Evolutionary conservation across 2,329 filamentous ascomycete species (phyloP).

Genomic region (Botryotinia convoluta): DNA sequence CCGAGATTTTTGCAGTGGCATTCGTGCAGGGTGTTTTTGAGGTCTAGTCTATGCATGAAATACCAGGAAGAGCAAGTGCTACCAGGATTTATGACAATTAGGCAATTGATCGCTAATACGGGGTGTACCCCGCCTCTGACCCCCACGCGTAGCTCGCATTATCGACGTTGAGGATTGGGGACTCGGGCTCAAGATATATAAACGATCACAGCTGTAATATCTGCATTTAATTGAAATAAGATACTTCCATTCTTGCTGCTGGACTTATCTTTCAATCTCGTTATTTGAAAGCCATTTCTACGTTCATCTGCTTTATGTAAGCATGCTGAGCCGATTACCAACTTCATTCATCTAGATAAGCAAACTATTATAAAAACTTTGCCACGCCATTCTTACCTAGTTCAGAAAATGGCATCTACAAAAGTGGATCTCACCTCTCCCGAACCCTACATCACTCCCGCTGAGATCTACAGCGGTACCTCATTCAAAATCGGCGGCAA

Average conservation of each 20-base stretch:
- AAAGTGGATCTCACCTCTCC: not conserved
- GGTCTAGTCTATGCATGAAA: not conserved
- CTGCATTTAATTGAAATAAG: not conserved
- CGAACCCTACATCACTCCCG: slow-evolving; percentile 18
- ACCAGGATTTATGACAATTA: not conserved
- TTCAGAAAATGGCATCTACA: slow-evolving; percentile 10
- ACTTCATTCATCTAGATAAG: not conserved
- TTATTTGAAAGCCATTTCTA: not conserved
- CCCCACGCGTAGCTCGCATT: not conserved
- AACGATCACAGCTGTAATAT: not conserved
- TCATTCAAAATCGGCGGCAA: not conserved
- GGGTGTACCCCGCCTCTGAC: not conserved
- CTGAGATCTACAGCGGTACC: slow-evolving; percentile 17
- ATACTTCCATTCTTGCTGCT: not conserved
- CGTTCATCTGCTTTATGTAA: no score
- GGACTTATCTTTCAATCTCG: not conserved
- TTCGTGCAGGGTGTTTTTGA: not conserved
- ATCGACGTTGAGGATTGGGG: not conserved
- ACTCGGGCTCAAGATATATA: not conserved
- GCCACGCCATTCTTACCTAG: not conserved
- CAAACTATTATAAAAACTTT: not conserved
- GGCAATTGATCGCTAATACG: slow-evolving; percentile 3
- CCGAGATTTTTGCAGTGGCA: not conserved
- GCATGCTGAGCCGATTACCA: not conserved
- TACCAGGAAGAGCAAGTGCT: slow-evolving; percentile 2